phyloP scores from a whole-genome alignment of 768 basidiomycete genomes.

The Calocybe cyanea region DNA sequence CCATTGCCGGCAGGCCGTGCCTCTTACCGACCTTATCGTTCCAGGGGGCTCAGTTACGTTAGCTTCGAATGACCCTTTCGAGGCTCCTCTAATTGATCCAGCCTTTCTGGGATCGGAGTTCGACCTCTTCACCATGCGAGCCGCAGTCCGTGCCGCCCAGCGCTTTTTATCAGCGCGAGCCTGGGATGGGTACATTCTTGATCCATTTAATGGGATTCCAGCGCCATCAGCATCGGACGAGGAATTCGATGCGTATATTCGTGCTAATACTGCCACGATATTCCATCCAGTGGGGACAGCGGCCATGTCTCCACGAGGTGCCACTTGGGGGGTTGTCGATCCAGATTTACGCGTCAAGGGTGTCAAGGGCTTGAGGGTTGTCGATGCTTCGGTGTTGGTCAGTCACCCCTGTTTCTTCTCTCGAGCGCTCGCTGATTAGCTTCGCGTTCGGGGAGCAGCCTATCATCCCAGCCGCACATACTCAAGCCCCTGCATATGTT shows the following conservation, averaged over 20 bases:
- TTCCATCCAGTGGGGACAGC: conserved; percentile 27
- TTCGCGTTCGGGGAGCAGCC: not conserved
- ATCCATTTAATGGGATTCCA: not conserved
- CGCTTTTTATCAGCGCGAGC: conserved; percentile 7
- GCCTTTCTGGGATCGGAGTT: conserved; percentile 27
- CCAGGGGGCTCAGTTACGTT: conserved; percentile 13
- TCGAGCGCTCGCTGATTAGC: no score
- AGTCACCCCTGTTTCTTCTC: not conserved
- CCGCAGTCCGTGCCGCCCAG: conserved; percentile 3
- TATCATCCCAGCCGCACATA: conserved; percentile 2
- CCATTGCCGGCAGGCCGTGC: no score
- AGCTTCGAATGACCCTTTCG: conserved; percentile 9
- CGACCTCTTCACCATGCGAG: conserved; percentile 12
- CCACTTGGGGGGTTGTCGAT: conserved; percentile 13
- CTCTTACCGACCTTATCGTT: no score
- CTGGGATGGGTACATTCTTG: conserved; percentile 5
- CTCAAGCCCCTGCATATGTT: conserved; percentile 3
- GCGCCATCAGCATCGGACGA: conserved; percentile 23
- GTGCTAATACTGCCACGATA: conserved; percentile 15
- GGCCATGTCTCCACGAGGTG: conserved; percentile 18
- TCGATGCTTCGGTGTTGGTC: conserved; percentile 28
- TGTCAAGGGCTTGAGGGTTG: conserved; percentile 28
- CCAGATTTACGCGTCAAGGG: conserved; percentile 31
- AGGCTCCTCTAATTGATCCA: conserved; percentile 10
- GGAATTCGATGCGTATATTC: conserved; percentile 24